phyloP scores from a whole-genome alignment of 257 asterid species.

The Leptodermis oblonga region DNA sequence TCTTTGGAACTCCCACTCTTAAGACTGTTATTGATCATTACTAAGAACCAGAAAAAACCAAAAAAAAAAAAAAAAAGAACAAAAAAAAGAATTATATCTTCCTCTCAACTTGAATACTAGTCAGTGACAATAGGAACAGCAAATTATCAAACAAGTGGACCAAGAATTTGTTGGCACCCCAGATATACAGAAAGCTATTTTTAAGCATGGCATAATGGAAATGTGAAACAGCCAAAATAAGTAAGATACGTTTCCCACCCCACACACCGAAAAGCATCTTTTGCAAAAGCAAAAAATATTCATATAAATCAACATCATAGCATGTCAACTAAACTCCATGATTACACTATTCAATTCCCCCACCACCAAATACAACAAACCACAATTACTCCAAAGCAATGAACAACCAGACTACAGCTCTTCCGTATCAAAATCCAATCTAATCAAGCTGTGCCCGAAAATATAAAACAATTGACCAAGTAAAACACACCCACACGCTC shows the following conservation, averaged over 20 bases:
- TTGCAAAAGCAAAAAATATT: neutral
- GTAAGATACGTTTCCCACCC: slow-evolving; percentile 1
- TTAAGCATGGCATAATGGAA: neutral
- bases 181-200: neutral
- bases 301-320: slow-evolving; percentile 7
- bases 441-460: neutral
- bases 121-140: slow-evolving; percentile 2
- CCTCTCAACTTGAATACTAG: neutral
- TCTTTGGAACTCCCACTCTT: neutral
- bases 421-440: slow-evolving; percentile 12
- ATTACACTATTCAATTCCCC: slow-evolving; percentile 19
- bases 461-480: slow-evolving; percentile 1
- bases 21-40: neutral
- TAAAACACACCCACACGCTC: slow-evolving; percentile 24
- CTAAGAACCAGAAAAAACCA: neutral
- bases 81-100: neutral
- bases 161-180: neutral
- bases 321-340: slow-evolving; percentile 21
- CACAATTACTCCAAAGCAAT: slow-evolving; percentile 11
- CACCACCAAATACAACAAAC: neutral
- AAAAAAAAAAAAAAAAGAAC: neutral
- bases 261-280: neutral
- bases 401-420: slow-evolving; percentile 15
- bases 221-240: neutral
- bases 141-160: slow-evolving; percentile 3